These are phyloP conservation scores for Lotmaria passim DNA, from an alignment of 208 protist genomes.

Conservation along the genomic window DNA sequence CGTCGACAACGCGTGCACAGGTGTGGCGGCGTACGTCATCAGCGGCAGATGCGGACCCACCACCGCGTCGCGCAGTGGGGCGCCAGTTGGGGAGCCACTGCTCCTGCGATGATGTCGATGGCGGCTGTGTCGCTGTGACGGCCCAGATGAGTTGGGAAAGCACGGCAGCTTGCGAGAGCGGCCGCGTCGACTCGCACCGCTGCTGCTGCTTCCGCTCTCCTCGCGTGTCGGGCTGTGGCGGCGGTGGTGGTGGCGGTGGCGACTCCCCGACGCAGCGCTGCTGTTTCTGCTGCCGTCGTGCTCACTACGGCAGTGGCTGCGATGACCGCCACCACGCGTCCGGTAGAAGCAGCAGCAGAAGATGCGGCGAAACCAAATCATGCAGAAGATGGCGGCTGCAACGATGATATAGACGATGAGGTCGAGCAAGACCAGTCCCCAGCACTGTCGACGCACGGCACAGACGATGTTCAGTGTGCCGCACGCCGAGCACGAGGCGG, in stretches of 20 bases:
- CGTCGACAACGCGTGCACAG: background rate
- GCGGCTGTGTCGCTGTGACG: background rate
- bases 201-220: background rate
- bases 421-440: constrained; percentile 27
- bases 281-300: constrained; percentile 10
- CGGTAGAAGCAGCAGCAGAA: constrained; percentile 34
- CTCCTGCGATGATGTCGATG: background rate
- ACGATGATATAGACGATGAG: constrained; percentile 26
- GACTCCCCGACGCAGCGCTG: no score
- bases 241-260: background rate
- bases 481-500: constrained; percentile 32
- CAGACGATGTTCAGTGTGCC: constrained; percentile 39
- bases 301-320: background rate
- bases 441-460: constrained; percentile 24
- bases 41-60: background rate
- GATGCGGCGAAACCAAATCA: constrained; percentile 32
- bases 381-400: constrained; percentile 19
- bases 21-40: constrained; percentile 12
- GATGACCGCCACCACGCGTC: background rate
- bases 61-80: background rate
- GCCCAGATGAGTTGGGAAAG: background rate
- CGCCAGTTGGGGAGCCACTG: background rate
- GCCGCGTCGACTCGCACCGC: background rate
- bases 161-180: background rate
- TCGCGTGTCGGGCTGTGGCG: constrained; percentile 1